phyloP scores from a whole-genome alignment of 306 rosid species.

The Heteromeles arbutifolia region DNA sequence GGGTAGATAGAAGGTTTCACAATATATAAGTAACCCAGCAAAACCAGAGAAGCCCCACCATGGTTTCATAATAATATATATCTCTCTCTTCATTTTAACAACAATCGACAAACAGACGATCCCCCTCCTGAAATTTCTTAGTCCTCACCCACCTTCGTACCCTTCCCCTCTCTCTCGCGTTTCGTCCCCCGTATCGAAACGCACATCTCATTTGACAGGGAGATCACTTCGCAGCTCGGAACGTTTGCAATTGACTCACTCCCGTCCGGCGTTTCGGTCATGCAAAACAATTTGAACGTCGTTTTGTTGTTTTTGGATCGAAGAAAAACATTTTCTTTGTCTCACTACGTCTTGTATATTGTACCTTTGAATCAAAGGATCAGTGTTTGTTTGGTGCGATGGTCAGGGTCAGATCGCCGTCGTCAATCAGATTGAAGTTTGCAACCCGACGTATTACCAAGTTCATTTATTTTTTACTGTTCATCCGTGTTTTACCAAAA shows the following conservation, averaged over 20 bases:
- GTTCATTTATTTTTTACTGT: too few species aligned
- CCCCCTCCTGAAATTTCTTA: background rate
- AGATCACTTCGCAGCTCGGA: background rate
- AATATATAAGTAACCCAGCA: too few species aligned
- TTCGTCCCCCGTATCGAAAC: background rate
- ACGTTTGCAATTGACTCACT: background rate
- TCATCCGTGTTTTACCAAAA: too few species aligned
- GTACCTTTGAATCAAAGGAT: constrained; percentile 10
- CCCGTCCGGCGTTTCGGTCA: background rate
- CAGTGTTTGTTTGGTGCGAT: constrained; percentile 24
- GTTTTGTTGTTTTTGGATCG: background rate
- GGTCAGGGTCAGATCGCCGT: constrained; percentile 76
- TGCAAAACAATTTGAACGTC: background rate
- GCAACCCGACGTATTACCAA: constrained; percentile 61
- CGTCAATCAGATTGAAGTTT: constrained; percentile 53
- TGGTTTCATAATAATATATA: too few species aligned
- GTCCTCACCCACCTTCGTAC: background rate
- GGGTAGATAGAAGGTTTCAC: too few species aligned
- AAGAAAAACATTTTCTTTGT: background rate
- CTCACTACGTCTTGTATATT: background rate
- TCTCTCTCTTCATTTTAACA: too few species aligned
- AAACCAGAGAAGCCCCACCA: too few species aligned
- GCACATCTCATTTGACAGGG: constrained; percentile 19
- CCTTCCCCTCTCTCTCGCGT: background rate
- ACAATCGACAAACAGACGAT: too few species aligned